A percentile compares a stretch with the other conserved stretches of the same genome.
These are phyloP conservation scores for Epichloe bromicola DNA, from an alignment of 2,329 filamentous ascomycete genomes.

Conservation along the genomic window DNA sequence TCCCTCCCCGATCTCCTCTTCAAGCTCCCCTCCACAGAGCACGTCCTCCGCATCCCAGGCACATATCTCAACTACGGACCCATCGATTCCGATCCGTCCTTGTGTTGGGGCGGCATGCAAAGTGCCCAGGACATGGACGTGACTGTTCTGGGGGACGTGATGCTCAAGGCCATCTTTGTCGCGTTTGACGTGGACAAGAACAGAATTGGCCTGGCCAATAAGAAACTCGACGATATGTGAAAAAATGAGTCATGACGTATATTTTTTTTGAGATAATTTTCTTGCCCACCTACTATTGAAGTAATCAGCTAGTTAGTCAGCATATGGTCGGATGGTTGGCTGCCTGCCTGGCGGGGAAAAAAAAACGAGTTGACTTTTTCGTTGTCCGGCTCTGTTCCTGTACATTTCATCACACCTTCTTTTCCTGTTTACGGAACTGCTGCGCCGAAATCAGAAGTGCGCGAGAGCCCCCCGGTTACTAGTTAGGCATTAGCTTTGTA, in stretches of 20 bases:
- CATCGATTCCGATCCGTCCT: slow-evolving; percentile 32
- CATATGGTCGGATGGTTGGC: too few species aligned
- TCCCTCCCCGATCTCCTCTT: slow-evolving; percentile 45
- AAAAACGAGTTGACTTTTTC: neutral
- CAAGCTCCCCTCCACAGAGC: slow-evolving; percentile 35
- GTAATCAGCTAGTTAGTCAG: too few species aligned
- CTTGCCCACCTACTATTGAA: neutral
- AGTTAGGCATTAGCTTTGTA: neutral
- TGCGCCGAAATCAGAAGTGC: neutral
- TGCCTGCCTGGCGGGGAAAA: too few species aligned
- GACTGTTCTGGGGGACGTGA: slow-evolving; percentile 64
- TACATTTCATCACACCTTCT: neutral
- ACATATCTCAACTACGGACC: slow-evolving; percentile 41
- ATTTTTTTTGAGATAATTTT: neutral
- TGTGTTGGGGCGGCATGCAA: slow-evolving; percentile 70
- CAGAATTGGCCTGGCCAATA: slow-evolving; percentile 30
- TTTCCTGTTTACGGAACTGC: neutral
- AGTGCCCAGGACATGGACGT: slow-evolving; percentile 30
- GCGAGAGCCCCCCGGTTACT: neutral
- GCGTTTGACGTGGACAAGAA: slow-evolving; percentile 47
- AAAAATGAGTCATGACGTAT: neutral
- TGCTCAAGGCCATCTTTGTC: slow-evolving; percentile 66
- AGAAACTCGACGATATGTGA: slow-evolving; percentile 19
- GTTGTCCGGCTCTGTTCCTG: neutral
- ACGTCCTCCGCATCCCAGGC: slow-evolving; percentile 41